These are phyloP conservation scores for Arachis monticola DNA, from an alignment of 331 rosid species.

Conservation along the genomic window DNA sequence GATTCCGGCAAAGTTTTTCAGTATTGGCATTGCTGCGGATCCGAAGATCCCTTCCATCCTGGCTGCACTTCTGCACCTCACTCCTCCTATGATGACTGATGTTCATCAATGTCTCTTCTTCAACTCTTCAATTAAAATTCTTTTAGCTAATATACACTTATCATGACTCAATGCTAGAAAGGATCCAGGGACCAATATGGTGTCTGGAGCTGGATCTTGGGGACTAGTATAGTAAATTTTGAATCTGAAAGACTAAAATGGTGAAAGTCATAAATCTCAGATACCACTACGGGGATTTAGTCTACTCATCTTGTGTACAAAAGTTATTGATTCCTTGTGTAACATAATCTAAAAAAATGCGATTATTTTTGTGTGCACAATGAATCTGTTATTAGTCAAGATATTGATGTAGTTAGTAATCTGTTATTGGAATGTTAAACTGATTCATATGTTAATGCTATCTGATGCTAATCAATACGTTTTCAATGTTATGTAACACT, in stretches of 20 bases:
- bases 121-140: slow-evolving; percentile 29
- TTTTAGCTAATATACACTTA: slow-evolving; percentile 1
- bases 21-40: slow-evolving; percentile 98
- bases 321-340: slow-evolving; percentile 10
- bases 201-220: too few relatives aligned
- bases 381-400: neutral
- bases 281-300: neutral
- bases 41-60: slow-evolving; percentile 84
- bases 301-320: slow-evolving; percentile 24
- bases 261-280: too few relatives aligned
- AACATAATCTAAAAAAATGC: slow-evolving; percentile 3
- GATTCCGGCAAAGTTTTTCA: slow-evolving; percentile 84
- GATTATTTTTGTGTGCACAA: neutral
- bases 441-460: too few relatives aligned
- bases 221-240: too few relatives aligned
- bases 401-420: neutral
- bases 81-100: slow-evolving; percentile 77
- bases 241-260: too few relatives aligned
- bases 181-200: too few relatives aligned
- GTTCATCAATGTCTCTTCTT: slow-evolving; percentile 34
- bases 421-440: too few relatives aligned
- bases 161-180: too few relatives aligned
- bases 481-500: too few relatives aligned
- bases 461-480: too few relatives aligned
- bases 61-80: slow-evolving; percentile 90